These are phyloP conservation scores for Brachypodium distachyon DNA, from an alignment of 202 grass and related monocot species.

Conservation along the genomic window DNA sequence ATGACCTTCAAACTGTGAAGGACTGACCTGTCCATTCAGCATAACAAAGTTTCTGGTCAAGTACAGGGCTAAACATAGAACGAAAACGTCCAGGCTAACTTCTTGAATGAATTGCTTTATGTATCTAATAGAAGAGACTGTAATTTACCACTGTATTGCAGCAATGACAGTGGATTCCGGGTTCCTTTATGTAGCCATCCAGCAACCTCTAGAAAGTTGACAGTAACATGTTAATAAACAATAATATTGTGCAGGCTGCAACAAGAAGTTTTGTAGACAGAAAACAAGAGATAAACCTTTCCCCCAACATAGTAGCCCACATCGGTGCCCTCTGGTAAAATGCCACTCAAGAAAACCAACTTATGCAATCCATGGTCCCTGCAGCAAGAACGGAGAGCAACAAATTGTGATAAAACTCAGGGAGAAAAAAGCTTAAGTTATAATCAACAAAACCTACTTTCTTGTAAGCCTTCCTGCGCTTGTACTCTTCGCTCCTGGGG, in stretches of 20 bases:
- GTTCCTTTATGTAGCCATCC: constrained; percentile 78
- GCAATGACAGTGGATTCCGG: constrained; percentile 89
- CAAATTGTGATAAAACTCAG: not conserved
- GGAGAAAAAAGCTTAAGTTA: not conserved
- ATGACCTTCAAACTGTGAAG: constrained; percentile 96
- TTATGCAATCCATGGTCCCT: constrained; percentile 92
- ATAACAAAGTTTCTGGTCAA: constrained; percentile 23
- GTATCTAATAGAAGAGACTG: not conserved
- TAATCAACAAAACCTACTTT: constrained; percentile 39
- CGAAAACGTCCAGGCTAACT: not conserved
- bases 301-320: constrained; percentile 83
- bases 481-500: constrained; percentile 27
- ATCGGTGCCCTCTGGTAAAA: constrained; percentile 70
- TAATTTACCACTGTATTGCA: constrained; percentile 74
- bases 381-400: not conserved
- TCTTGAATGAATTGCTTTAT: not conserved
- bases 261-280: constrained; percentile 4
- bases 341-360: constrained; percentile 74
- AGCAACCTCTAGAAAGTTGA: constrained; percentile 53
- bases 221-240: constrained; percentile 23
- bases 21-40: constrained; percentile 64
- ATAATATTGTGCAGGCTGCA: constrained; percentile 1
- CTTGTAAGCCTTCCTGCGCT: constrained; percentile 55
- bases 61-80: constrained; percentile 2
- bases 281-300: constrained; percentile 57